Conservation (phyloP, 257 asterid genomes). For the Verbena officinalis region DNA sequence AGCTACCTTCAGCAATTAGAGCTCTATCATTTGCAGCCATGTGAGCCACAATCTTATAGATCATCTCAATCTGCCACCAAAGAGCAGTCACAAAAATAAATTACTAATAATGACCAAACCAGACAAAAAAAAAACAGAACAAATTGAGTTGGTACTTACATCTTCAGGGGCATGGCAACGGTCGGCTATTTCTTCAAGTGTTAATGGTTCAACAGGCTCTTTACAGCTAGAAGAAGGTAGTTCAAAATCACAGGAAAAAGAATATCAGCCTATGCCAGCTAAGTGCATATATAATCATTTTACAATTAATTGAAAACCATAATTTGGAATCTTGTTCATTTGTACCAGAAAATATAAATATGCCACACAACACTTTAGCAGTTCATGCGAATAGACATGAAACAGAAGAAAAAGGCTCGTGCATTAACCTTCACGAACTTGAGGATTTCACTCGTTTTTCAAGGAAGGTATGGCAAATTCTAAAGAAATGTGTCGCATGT, state of each 20-base stretch:
- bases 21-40: slow-evolving; percentile 99
- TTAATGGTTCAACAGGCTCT: slow-evolving; percentile 89
- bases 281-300: neutral
- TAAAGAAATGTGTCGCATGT: neutral
- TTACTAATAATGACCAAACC: slow-evolving; percentile 23
- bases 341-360: no score
- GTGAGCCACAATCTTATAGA: slow-evolving; percentile 88
- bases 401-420: no score
- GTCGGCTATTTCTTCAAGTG: slow-evolving; percentile 86
- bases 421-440: neutral
- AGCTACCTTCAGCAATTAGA: slow-evolving; percentile 91
- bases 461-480: neutral
- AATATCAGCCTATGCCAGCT: neutral
- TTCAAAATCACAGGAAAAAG: neutral
- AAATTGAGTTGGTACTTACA: slow-evolving; percentile 41
- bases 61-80: slow-evolving; percentile 91
- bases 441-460: neutral
- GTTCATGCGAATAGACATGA: no score
- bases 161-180: slow-evolving; percentile 81
- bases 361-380: no score
- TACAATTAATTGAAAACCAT: neutral
- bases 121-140: neutral
- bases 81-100: neutral
- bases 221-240: slow-evolving; percentile 65
- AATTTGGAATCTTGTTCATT: neutral